These are phyloP conservation scores for Metschnikowia peoriensis DNA, from an alignment of 805 yeast genomes.

Conservation along the genomic window DNA sequence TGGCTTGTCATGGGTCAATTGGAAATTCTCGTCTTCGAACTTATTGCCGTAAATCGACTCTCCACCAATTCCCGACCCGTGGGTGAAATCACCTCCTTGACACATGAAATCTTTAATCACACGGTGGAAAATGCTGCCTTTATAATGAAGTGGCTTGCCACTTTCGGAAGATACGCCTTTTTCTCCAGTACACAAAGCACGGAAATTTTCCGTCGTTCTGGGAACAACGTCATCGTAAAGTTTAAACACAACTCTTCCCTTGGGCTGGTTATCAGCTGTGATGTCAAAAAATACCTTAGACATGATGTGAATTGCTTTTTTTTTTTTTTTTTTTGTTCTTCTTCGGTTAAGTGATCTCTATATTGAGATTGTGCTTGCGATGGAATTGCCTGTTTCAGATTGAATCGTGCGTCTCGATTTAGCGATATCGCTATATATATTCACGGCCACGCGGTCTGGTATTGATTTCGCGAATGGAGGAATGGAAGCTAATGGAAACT, in stretches of 20 bases:
- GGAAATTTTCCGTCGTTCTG: constrained; percentile 85
- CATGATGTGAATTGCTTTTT: constrained; percentile 4
- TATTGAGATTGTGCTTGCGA: not conserved
- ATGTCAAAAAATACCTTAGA: constrained; percentile 63
- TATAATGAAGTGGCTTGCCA: constrained; percentile 70
- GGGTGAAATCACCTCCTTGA: constrained; percentile 82
- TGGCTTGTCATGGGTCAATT: constrained; percentile 72
- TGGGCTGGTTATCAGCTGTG: constrained; percentile 62
- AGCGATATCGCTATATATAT: not conserved
- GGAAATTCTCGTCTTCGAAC: constrained; percentile 89
- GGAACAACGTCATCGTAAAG: constrained; percentile 75
- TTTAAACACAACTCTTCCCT: constrained; percentile 80
- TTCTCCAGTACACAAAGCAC: constrained; percentile 87
- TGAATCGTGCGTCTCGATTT: not conserved
- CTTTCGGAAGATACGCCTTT: constrained; percentile 54
- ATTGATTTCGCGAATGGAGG: too few species aligned
- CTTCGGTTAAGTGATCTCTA: not conserved
- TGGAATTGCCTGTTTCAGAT: not conserved
- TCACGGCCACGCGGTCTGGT: not conserved
- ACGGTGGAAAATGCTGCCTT: constrained; percentile 89
- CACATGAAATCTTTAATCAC: constrained; percentile 87
- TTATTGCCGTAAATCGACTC: constrained; percentile 78
- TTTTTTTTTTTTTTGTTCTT: not conserved
- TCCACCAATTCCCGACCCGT: constrained; percentile 92
- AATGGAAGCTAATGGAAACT: too few species aligned